Conservation (phyloP, 495 filamentous ascomycete species). For the Achaetomiella virescens region DNA sequence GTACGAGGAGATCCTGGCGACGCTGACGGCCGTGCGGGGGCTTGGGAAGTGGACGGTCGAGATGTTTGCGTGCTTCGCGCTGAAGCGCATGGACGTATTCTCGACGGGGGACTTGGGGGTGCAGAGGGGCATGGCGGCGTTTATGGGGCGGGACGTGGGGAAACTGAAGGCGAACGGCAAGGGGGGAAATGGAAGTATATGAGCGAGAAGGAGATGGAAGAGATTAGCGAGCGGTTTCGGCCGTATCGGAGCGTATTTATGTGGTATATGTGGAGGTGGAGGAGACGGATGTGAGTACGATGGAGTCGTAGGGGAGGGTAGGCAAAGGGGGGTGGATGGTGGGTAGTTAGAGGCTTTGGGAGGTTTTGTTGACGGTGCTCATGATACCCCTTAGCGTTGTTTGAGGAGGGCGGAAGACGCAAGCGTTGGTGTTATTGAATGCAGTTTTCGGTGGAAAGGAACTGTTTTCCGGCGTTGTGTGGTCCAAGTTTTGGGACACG, state of each 20-base stretch:
- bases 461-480: no score
- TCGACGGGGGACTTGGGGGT: constrained; percentile 89
- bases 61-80: constrained; percentile 91
- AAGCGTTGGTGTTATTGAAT: no score
- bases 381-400: no score
- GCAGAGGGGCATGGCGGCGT: constrained; percentile 88
- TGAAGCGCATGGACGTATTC: constrained; percentile 92
- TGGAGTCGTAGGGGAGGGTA: constrained; percentile 38
- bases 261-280: constrained; percentile 93
- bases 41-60: constrained; percentile 88
- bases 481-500: no score
- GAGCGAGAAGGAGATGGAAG: constrained; percentile 85
- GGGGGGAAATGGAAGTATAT: constrained; percentile 94
- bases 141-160: constrained; percentile 72
- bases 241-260: constrained; percentile 67
- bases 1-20: constrained; percentile 80
- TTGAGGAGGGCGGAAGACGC: no score
- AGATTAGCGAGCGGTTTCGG: constrained; percentile 69
- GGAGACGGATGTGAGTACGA: constrained; percentile 63
- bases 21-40: constrained; percentile 77
- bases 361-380: no score
- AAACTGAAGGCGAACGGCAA: constrained; percentile 72
- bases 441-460: no score
- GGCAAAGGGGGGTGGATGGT: not conserved
- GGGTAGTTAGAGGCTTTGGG: no score